Conservation (phyloP, 1,139 yeast species). For the Lodderomyces beijingensis region DNA sequence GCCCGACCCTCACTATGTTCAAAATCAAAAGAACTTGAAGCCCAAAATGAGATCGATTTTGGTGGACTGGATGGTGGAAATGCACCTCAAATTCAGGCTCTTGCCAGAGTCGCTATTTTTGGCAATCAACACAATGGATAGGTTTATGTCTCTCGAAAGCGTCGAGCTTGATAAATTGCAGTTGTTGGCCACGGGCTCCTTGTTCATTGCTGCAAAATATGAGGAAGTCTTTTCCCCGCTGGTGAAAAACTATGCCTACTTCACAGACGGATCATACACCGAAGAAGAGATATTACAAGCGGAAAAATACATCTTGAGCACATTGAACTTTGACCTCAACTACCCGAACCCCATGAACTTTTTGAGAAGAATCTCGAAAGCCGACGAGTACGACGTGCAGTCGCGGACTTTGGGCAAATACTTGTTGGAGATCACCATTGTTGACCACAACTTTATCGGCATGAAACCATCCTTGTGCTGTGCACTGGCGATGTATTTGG, state of each 20-base stretch:
- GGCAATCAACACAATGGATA: slow-evolving; percentile 86
- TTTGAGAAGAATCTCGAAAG: slow-evolving; percentile 86
- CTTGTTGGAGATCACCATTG: slow-evolving; percentile 72
- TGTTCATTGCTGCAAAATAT: slow-evolving; percentile 91
- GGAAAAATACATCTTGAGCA: slow-evolving; percentile 76
- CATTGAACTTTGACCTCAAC: slow-evolving; percentile 72
- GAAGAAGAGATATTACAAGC: slow-evolving; percentile 86
- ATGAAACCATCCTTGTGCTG: slow-evolving; percentile 79
- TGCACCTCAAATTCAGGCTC: slow-evolving; percentile 80
- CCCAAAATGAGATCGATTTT: slow-evolving; percentile 86
- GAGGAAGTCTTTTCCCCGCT: slow-evolving; percentile 94
- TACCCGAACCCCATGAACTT: slow-evolving; percentile 96
- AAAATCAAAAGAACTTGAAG: slow-evolving; percentile 69
- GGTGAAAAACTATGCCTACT: slow-evolving; percentile 81
- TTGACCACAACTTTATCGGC: slow-evolving; percentile 79
- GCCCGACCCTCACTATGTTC: slow-evolving; percentile 73
- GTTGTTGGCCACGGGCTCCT: slow-evolving; percentile 82
- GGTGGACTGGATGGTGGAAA: slow-evolving; percentile 94
- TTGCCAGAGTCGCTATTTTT: slow-evolving; percentile 88
- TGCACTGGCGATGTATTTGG: slow-evolving; percentile 88
- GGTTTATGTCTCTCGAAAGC: slow-evolving; percentile 76
- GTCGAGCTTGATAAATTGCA: slow-evolving; percentile 85
- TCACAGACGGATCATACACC: slow-evolving; percentile 79
- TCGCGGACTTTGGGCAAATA: slow-evolving; percentile 91
- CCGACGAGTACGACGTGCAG: slow-evolving; percentile 91